Evolutionary conservation across 176 grass and related monocot genomes (phyloP).

Genomic region (Aegilops speltoides): DNA sequence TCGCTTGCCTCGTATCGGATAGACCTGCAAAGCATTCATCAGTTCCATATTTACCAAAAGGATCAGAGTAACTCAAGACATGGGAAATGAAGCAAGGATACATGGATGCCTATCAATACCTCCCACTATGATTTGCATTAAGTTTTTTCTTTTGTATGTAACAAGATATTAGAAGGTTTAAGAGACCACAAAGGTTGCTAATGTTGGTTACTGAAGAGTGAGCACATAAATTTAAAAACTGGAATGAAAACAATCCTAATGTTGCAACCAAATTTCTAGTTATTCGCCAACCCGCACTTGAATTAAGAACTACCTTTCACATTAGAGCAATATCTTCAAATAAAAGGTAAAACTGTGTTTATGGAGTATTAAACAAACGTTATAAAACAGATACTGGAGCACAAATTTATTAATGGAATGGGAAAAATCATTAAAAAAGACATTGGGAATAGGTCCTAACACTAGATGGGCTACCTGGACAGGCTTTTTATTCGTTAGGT

Average conservation of each 20-base stretch:
- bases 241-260: background rate
- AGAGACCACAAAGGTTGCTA: background rate
- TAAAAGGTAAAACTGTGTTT: background rate
- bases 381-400: background rate
- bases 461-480: background rate
- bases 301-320: background rate
- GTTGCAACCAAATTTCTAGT: background rate
- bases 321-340: background rate
- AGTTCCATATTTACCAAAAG: slow-evolving; percentile 21
- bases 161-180: background rate
- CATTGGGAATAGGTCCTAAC: background rate
- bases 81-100: background rate
- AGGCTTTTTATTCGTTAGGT: background rate
- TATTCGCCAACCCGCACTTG: background rate
- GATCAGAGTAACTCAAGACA: slow-evolving; percentile 3
- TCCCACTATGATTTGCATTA: background rate
- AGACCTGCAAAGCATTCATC: slow-evolving; percentile 42
- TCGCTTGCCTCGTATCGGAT: slow-evolving; percentile 71
- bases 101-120: background rate
- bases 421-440: background rate
- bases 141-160: background rate
- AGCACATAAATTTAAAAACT: slow-evolving; percentile 8
- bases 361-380: background rate
- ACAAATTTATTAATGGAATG: background rate
- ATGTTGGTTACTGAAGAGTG: slow-evolving; percentile 1